A percentile compares a stretch with the other conserved stretches of the same genome.
Evolutionary conservation across 2,329 filamentous ascomycete species (phyloP).

Genomic region (Colletotrichum coccodes): DNA sequence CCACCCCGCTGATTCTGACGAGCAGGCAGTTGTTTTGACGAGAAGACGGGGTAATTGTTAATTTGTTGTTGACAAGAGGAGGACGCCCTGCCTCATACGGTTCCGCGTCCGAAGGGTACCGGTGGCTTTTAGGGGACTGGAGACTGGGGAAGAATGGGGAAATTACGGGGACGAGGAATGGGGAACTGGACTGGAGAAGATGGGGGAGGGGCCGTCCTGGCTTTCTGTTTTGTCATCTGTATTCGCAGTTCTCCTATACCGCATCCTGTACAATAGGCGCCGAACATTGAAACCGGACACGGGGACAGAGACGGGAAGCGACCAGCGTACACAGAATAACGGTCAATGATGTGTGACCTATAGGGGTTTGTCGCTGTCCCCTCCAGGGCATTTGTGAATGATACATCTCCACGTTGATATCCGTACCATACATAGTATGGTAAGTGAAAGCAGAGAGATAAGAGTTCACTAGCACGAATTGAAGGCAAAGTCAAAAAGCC

Average conservation of each 20-base stretch:
- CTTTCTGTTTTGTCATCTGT: background rate
- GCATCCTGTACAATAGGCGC: background rate
- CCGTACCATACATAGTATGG: background rate
- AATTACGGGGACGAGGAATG: background rate
- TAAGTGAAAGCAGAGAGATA: background rate
- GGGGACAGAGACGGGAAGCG: background rate
- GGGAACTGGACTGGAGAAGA: background rate
- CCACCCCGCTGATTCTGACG: background rate
- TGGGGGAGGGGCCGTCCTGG: conserved; percentile 11
- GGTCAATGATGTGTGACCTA: background rate
- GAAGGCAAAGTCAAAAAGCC: background rate
- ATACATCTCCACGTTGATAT: background rate
- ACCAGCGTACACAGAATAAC: background rate
- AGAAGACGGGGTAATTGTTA: background rate
- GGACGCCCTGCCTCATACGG: background rate
- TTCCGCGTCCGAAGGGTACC: background rate
- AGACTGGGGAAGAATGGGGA: background rate
- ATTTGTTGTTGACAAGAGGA: background rate
- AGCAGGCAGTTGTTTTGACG: background rate
- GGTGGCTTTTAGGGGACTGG: background rate
- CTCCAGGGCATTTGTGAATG: background rate
- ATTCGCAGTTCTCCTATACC: too few species aligned
- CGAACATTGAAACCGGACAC: too few species aligned
- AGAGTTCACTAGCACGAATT: background rate
- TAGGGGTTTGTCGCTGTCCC: background rate